phyloP scores from a whole-genome alignment of 805 yeast species.

The Monosporozyma unispora region DNA sequence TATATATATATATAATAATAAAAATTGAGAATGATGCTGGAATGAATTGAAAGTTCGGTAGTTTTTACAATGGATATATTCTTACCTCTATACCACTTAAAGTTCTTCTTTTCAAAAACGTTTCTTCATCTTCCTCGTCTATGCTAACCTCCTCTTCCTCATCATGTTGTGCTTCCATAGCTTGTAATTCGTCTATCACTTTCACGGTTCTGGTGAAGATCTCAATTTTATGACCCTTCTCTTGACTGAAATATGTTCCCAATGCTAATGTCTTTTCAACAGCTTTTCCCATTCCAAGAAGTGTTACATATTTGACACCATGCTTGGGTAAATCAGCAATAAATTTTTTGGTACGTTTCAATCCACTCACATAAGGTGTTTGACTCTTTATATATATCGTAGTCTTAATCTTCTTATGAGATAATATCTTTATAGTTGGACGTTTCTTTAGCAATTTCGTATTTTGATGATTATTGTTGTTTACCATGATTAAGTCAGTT shows the following conservation, averaged over 20 bases:
- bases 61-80: constrained; percentile 20
- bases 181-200: constrained; percentile 61
- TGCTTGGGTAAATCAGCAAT: constrained; percentile 35
- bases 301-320: constrained; percentile 39
- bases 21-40: neutral
- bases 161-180: constrained; percentile 24
- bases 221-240: constrained; percentile 45
- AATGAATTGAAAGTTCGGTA: neutral
- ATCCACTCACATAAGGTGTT: constrained; percentile 66
- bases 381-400: constrained; percentile 49
- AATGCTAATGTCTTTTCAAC: constrained; percentile 55
- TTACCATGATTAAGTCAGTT: neutral
- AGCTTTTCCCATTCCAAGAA: constrained; percentile 72
- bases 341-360: constrained; percentile 53
- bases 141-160: constrained; percentile 11
- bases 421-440: constrained; percentile 27
- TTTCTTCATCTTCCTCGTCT: constrained; percentile 28
- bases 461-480: neutral
- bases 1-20: neutral
- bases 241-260: constrained; percentile 49
- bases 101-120: constrained; percentile 29
- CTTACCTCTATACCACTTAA: constrained; percentile 38
- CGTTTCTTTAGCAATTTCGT: constrained; percentile 8
- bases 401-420: constrained; percentile 37
- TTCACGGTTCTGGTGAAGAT: constrained; percentile 54